phyloP scores from a whole-genome alignment of 495 filamentous ascomycete genomes.

The Annulohypoxylon moriforme region DNA sequence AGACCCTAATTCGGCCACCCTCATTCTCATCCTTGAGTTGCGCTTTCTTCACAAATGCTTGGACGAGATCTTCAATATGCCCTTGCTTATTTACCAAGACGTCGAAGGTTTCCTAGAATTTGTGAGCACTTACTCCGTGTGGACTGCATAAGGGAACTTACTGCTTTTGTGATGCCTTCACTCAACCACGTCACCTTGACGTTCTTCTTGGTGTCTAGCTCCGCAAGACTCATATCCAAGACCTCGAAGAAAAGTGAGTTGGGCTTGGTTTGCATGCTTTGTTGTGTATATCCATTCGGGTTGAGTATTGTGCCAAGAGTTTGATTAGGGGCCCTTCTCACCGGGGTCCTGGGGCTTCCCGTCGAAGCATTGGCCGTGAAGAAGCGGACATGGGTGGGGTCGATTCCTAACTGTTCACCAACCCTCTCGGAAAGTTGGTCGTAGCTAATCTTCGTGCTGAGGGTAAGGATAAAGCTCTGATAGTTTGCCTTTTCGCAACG shows the following conservation, averaged over 20 bases:
- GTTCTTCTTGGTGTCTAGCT: conserved; percentile 89
- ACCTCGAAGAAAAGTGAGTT: conserved; percentile 92
- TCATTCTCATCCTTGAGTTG: conserved; percentile 78
- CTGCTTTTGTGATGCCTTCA: conserved; percentile 92
- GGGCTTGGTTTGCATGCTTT: conserved; percentile 72
- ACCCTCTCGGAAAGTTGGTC: conserved; percentile 90
- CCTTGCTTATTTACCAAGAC: conserved; percentile 87
- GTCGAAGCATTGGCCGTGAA: conserved; percentile 80
- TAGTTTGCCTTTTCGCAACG: conserved; percentile 60
- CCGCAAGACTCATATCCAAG: conserved; percentile 90
- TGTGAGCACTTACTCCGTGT: conserved; percentile 38
- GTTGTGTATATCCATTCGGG: conserved; percentile 62
- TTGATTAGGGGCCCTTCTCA: conserved; percentile 74
- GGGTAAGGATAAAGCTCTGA: conserved; percentile 72
- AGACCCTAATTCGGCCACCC: conserved; percentile 73
- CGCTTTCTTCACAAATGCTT: conserved; percentile 79
- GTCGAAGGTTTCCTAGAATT: conserved; percentile 73
- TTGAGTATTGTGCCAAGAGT: conserved; percentile 78
- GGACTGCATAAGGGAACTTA: conserved; percentile 52
- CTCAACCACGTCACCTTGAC: conserved; percentile 84
- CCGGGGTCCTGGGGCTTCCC: conserved; percentile 75
- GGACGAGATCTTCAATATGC: conserved; percentile 77
- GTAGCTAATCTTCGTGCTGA: conserved; percentile 90
- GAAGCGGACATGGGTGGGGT: conserved; percentile 89
- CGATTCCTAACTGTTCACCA: conserved; percentile 79